phyloP scores from a whole-genome alignment of 2,329 filamentous ascomycete genomes.

The Penicillium vulpinum region DNA sequence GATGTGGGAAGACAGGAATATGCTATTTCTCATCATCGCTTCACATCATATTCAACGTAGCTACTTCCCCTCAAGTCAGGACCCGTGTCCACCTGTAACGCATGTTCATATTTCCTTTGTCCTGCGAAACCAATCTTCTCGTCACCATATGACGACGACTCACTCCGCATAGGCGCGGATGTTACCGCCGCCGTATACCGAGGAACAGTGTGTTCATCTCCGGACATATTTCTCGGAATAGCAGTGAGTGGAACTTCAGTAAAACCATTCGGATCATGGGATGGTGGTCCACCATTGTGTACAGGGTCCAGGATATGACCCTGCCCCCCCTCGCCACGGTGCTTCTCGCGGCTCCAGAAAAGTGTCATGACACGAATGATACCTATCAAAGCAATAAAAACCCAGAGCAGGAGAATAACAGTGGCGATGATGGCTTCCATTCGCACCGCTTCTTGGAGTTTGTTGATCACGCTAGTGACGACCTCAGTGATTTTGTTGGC shows the following conservation, averaged over 20 bases:
- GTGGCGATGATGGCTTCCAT: slow-evolving; percentile 79
- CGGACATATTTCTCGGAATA: slow-evolving; percentile 24
- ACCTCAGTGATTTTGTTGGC: slow-evolving; percentile 80
- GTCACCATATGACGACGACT: slow-evolving; percentile 30
- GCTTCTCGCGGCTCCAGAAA: slow-evolving; percentile 61
- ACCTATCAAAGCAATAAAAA: slow-evolving; percentile 74
- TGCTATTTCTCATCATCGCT: slow-evolving; percentile 24
- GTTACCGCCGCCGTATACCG: slow-evolving; percentile 27
- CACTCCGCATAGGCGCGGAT: slow-evolving; percentile 1
- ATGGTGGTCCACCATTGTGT: slow-evolving; percentile 5
- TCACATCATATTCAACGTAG: slow-evolving; percentile 41
- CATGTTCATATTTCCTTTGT: slow-evolving; percentile 35
- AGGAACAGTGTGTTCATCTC: slow-evolving; percentile 21
- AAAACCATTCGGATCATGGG: slow-evolving; percentile 31
- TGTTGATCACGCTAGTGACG: slow-evolving; percentile 67
- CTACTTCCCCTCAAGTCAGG: slow-evolving; percentile 34
- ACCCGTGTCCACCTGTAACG: slow-evolving; percentile 30
- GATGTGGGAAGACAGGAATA: not conserved
- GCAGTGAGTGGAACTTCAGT: slow-evolving; percentile 40
- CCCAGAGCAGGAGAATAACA: slow-evolving; percentile 71
- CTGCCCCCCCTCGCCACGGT: slow-evolving; percentile 59
- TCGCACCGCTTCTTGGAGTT: slow-evolving; percentile 67
- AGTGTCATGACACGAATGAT: slow-evolving; percentile 65
- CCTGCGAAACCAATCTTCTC: slow-evolving; percentile 48
- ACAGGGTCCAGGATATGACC: slow-evolving; percentile 28